These are phyloP conservation scores for Nevesoporus exiguus DNA, from an alignment of 768 basidiomycete genomes.

Conservation along the genomic window DNA sequence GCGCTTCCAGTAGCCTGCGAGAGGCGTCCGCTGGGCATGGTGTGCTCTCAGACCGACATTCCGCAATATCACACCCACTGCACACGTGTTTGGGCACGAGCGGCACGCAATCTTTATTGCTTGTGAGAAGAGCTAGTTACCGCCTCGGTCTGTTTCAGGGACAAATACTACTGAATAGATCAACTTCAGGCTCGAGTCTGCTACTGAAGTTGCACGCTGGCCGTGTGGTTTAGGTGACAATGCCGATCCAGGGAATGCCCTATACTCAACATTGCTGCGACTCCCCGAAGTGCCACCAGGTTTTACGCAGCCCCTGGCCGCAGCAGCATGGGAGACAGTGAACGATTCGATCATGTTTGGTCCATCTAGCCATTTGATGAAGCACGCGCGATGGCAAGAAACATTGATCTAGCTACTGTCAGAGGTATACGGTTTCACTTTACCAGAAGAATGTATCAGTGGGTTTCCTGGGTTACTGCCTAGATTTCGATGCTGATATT, in stretches of 20 bases:
- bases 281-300: conserved; percentile 12
- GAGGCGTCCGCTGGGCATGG: conserved; percentile 32
- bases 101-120: conserved; percentile 53
- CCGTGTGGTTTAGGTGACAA: background rate
- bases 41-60: conserved; percentile 53
- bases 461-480: too few relatives aligned
- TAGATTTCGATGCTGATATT: too few relatives aligned
- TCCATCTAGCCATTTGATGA: conserved; percentile 22
- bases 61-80: conserved; percentile 26
- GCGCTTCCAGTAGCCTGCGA: conserved; percentile 36
- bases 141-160: conserved; percentile 50
- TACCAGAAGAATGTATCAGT: too few relatives aligned
- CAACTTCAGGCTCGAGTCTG: conserved; percentile 55
- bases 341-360: conserved; percentile 32
- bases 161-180: conserved; percentile 44
- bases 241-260: conserved; percentile 5
- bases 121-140: background rate
- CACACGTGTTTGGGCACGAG: conserved; percentile 43
- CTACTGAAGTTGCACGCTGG: conserved; percentile 16
- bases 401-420: too few relatives aligned
- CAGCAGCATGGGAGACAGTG: conserved; percentile 43
- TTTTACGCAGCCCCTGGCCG: conserved; percentile 18
- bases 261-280: conserved; percentile 10
- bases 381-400: too few relatives aligned
- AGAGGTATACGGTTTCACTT: too few relatives aligned